Evolutionary conservation across 805 yeast genomes (phyloP), one percentile per base, ranked within the genome.

Genomic region (Wickerhamiella sorbophila): DNA sequence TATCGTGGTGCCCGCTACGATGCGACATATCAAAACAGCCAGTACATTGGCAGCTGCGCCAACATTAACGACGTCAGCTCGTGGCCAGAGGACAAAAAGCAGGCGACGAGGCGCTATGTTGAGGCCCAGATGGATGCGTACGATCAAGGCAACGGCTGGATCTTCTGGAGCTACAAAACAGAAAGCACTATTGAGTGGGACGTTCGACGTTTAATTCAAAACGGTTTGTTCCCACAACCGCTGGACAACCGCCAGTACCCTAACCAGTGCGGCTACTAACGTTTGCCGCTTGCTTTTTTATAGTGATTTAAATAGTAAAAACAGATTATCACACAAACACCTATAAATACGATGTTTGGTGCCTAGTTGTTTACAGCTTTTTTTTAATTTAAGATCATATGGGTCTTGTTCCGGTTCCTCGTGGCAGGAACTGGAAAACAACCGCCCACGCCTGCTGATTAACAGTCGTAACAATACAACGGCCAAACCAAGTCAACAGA

Each of bases 131-230:
- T 87, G 55, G 95, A 87, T 57, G 84, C 95, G 1, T 78, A 69
- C 55, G 83, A 77, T 53, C 71, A 70, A 52, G 62, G 62, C 33
- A 40, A 75, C 44, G 97, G 97, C 26, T 87, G 95, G 95, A 72
- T 84, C 44, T 79, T 82, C 67, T 87, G 96, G 96, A 74, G 79
- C 59, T 86, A 84, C 79, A 87, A 86, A 69, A 81, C 94, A 21
- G 95, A 87, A 63, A 62, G 62, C 50, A 67, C 83, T 17, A 58
- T 79, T 42, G 95, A 87, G 59, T 87, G 96, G 96, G 94, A 83
- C 62, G 70, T 82, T 65, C 66, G 69, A 52, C 64, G 66, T 48
- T 70, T 87, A 52, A 60, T 72, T 17, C 66, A 60, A 16, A 59
- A 71, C 42, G 77, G 74, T 21, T 56, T 84, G 32, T 78, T 87